Evolutionary conservation across 2,329 filamentous ascomycete genomes (phyloP).

Genomic region (Curvularia sp.): DNA sequence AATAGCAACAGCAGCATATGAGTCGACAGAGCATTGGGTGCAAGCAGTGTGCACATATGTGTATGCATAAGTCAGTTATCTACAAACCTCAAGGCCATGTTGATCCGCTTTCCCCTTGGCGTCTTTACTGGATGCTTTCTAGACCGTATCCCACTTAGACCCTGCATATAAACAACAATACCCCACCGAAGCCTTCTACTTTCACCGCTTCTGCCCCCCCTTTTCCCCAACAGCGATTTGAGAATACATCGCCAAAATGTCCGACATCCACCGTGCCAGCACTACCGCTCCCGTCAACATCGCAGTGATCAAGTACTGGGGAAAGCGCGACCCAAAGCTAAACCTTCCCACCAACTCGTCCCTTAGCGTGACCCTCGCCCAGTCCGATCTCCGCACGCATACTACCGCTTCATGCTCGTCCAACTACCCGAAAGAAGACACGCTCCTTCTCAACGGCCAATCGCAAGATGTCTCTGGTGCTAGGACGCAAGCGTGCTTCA

Average conservation of each 20-base stretch:
- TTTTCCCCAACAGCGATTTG: not conserved
- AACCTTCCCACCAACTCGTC: conserved; percentile 99
- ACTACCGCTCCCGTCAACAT: conserved; percentile 98
- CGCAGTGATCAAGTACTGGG: conserved; percentile 99
- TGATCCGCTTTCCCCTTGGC: not conserved
- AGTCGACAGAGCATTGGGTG: not conserved
- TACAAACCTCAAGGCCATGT: not conserved
- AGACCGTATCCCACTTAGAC: conserved; percentile 25
- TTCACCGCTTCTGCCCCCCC: conserved; percentile 13
- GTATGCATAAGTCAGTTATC: not conserved
- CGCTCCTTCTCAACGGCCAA: conserved; percentile 86
- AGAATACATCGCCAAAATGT: conserved; percentile 42
- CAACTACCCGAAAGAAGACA: conserved; percentile 67
- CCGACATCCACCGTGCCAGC: conserved; percentile 82
- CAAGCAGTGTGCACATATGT: not conserved
- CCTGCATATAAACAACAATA: conserved; percentile 45
- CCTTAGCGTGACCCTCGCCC: conserved; percentile 93
- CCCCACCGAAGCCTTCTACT: conserved; percentile 26
- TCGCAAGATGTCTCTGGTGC: conserved; percentile 84
- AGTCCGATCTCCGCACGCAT: conserved; percentile 90
- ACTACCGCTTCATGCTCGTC: conserved; percentile 92
- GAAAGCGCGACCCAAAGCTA: conserved; percentile 90
- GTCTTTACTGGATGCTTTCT: conserved; percentile 11
- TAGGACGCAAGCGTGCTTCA: conserved; percentile 92
- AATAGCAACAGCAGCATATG: not conserved